Evolutionary conservation across 2,329 filamentous ascomycete species (phyloP), one percentile per base, ranked within the genome.

Genomic region (Sporothrix pallida): DNA sequence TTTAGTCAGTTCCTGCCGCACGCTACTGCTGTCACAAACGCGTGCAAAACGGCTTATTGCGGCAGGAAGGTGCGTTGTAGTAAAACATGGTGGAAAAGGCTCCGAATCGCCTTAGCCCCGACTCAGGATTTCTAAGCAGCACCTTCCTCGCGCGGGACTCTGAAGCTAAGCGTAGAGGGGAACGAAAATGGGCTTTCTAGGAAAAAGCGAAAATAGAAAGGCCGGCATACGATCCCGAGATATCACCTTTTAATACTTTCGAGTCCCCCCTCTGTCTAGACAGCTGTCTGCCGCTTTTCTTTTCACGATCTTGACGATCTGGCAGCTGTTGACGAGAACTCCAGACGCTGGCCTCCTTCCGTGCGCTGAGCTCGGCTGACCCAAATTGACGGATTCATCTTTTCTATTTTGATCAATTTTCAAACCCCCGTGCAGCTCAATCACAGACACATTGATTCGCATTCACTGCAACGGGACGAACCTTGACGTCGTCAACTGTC

Each of bases 41-140:
- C 31, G 58, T 10, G 42, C 26, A 44, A 23, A 62, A 17, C 26
- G 37, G 17, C 44, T 44, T 31, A 62, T 20, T 56, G 7, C 9
- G 15, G 13, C 23, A 26, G 23, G 23, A 26, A 26, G 23, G 23
- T 26, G 23, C 23, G 37, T 42, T n/a, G 31, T 63, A 60, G 56
- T n/a, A 63, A 48, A 52, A 56, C 23, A 6, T 15, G 2, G 20
- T 48, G 12, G 42, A 56, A 46, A 58, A 56, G 9, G 50, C 23
- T 23, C 17, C 7, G 50, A 42, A 70, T 20, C 20, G 50, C 52
- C 52, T 70, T 70, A 70, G 68, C 46, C 52, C 68, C 37, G n/a
- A 60, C 12, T 8, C 52, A 58, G 68, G 31, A 70, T 70, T 70
- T 70, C 68, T 70, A 70, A 70, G 68, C 68, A 69, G 48, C 46